Evolutionary conservation across 2,329 filamentous ascomycete genomes (phyloP).

Genomic region (Penicillium brevicompactum): DNA sequence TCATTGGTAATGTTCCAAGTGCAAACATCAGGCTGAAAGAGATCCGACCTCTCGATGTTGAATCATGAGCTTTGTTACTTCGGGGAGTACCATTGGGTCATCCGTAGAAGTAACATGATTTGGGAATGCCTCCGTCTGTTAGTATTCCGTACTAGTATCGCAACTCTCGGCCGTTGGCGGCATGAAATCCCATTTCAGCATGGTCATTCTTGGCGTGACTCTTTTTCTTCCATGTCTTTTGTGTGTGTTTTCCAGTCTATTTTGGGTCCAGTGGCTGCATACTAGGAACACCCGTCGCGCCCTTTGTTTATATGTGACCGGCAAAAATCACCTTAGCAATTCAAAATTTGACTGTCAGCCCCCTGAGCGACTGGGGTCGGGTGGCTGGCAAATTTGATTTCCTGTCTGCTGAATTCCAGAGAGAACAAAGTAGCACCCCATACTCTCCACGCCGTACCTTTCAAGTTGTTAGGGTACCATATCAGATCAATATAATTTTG

Average conservation of each 20-base stretch:
- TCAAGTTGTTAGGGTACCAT: neutral
- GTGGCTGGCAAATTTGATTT: neutral
- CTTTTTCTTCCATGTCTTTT: neutral
- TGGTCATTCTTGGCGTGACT: constrained; percentile 1
- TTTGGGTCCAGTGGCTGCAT: constrained; percentile 1
- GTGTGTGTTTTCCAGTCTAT: neutral
- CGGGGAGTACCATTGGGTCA: neutral
- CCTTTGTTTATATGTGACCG: neutral
- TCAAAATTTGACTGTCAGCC: neutral
- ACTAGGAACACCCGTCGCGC: neutral
- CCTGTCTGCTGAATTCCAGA: no score
- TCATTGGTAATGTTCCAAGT: constrained; percentile 3
- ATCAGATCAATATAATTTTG: neutral
- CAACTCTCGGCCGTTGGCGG: neutral
- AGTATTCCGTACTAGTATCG: neutral
- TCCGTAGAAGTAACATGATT: neutral
- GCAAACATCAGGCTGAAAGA: neutral
- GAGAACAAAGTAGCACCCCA: no score
- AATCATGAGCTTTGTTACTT: neutral
- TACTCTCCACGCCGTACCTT: no score
- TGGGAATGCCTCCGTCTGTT: neutral
- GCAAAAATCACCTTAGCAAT: constrained; percentile 2
- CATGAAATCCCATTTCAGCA: neutral
- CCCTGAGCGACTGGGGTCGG: neutral
- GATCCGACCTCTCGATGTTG: neutral